phyloP scores from a whole-genome alignment of 306 rosid genomes.

The Glycine latifolia region DNA sequence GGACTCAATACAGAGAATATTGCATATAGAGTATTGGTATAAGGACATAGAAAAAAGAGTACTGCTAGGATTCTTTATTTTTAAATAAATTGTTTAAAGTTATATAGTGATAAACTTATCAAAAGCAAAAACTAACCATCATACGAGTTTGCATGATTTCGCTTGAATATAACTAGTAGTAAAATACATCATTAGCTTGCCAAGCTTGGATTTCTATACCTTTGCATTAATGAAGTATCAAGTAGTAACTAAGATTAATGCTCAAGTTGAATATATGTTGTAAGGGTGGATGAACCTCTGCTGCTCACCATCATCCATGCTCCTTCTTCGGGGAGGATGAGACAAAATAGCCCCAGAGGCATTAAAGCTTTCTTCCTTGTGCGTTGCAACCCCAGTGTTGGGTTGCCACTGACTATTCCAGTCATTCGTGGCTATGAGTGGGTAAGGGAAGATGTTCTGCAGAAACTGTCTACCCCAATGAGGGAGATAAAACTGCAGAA shows the following conservation, averaged over 20 bases:
- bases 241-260: background rate
- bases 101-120: background rate
- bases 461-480: too few relatives aligned
- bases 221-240: background rate
- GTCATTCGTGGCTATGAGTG: too few relatives aligned
- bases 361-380: too few relatives aligned
- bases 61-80: background rate
- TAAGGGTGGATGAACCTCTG: too few relatives aligned
- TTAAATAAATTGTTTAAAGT: background rate
- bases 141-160: background rate
- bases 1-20: too few relatives aligned
- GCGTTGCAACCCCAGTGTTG: too few relatives aligned
- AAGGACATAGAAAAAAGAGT: background rate
- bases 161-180: background rate
- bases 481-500: too few relatives aligned
- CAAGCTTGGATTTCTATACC: background rate
- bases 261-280: slow-evolving; percentile 4
- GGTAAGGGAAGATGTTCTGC: too few relatives aligned
- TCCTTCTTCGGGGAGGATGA: too few relatives aligned
- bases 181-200: background rate
- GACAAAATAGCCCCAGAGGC: too few relatives aligned
- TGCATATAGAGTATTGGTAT: background rate
- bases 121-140: background rate
- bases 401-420: too few relatives aligned
- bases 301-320: too few relatives aligned